Conservation (phyloP, 1,284 basidiomycete species). For the Cryptococcus sp. region DNA sequence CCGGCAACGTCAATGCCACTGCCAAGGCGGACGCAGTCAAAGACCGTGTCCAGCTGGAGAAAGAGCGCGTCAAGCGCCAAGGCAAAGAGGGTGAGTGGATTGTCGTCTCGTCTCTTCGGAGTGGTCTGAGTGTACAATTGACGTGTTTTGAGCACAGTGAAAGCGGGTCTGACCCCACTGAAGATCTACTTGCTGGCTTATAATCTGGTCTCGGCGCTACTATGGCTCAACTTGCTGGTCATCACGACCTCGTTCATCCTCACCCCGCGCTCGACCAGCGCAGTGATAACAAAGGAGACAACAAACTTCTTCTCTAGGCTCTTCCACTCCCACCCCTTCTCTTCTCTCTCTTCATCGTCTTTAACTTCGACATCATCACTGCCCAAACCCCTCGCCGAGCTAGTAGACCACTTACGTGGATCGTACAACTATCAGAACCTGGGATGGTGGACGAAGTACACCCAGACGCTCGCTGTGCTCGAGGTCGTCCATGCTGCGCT, state of each 20-base stretch:
- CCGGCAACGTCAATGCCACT: neutral
- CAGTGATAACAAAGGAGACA: neutral
- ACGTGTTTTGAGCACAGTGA: constrained; percentile 3
- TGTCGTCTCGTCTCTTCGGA: neutral
- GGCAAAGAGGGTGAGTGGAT: constrained; percentile 16
- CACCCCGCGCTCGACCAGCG: constrained; percentile 22
- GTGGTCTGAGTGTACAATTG: neutral
- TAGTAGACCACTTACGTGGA: constrained; percentile 61
- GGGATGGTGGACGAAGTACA: constrained; percentile 66
- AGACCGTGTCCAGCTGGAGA: constrained; percentile 18
- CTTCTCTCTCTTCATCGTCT: constrained; percentile 13
- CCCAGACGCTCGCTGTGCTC: constrained; percentile 78
- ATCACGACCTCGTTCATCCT: constrained; percentile 48
- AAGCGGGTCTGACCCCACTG: constrained; percentile 31
- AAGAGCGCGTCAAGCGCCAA: constrained; percentile 21
- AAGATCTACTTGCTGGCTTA: constrained; percentile 71
- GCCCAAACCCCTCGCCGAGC: constrained; percentile 37
- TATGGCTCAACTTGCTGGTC: constrained; percentile 73
- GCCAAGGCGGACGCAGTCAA: neutral
- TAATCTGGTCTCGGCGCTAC: constrained; percentile 71
- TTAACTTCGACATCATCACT: constrained; percentile 21
- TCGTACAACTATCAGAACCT: constrained; percentile 55
- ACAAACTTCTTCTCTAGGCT: constrained; percentile 11
- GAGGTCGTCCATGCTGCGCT: constrained; percentile 81
- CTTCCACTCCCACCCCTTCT: too few relatives aligned